Percentiles rank a stretch among this genome's conserved stretches.
Evolutionary conservation across 73 alveolate genomes (phyloP).

Genomic region (Tetrahymena thermophila): DNA sequence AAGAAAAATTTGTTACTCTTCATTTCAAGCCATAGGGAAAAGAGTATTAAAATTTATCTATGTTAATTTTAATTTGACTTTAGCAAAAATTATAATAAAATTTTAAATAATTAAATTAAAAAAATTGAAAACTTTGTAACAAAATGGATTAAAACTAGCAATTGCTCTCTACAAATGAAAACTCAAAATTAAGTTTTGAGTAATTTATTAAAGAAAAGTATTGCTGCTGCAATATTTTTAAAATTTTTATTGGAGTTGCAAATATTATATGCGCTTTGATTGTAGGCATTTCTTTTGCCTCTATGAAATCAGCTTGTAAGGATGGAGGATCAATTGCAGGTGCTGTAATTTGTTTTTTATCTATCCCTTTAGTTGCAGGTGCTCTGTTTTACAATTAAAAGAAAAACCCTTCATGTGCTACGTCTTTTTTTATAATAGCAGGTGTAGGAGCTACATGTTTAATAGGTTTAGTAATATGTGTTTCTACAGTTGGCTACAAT

Average conservation of each 20-base stretch:
- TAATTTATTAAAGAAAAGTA: not conserved
- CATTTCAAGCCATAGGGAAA: no score
- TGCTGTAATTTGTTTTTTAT: not conserved
- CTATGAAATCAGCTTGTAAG: not conserved
- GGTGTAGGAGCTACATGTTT: not conserved
- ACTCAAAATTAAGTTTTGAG: not conserved
- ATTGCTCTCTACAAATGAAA: not conserved
- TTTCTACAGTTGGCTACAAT: not conserved
- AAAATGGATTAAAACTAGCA: not conserved
- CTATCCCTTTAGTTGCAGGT: not conserved
- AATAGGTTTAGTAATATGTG: not conserved
- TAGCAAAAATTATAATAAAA: no score
- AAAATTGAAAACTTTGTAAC: not conserved
- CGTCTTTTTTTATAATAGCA: not conserved
- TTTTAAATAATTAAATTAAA: no score
- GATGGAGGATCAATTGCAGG: not conserved
- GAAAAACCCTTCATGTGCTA: not conserved
- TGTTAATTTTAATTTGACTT: no score
- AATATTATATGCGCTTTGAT: not conserved
- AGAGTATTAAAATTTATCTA: no score
- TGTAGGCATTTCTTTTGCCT: not conserved
- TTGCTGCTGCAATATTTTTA: not conserved
- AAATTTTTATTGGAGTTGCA: not conserved
- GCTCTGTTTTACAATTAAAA: not conserved
- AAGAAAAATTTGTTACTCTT: no score